Evolutionary conservation across 371 early-diverging fungal genomes (phyloP).

Genomic region (Basidiobolus heterosporus): DNA sequence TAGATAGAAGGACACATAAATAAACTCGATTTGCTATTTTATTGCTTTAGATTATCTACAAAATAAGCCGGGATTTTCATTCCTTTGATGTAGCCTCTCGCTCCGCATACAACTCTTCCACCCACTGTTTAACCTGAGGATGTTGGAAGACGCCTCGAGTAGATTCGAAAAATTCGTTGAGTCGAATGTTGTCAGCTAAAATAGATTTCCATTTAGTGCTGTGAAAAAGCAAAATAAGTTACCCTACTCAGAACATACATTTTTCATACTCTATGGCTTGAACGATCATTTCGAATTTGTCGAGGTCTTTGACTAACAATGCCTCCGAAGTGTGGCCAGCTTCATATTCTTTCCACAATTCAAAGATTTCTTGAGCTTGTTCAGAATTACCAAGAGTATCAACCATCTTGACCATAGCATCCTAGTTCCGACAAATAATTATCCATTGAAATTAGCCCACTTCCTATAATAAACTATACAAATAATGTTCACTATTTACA

Average conservation of each 20-base stretch:
- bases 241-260: conserved; percentile 18
- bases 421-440: conserved; percentile 9
- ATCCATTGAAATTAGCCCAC: not conserved
- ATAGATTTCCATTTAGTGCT: not conserved
- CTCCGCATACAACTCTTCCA: conserved; percentile 51
- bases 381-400: conserved; percentile 33
- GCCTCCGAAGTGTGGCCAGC: conserved; percentile 61
- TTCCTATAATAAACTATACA: no score
- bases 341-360: conserved; percentile 81
- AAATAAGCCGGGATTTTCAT: no score
- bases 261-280: conserved; percentile 84
- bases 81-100: conserved; percentile 14
- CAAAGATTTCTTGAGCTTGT: conserved; percentile 48
- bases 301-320: conserved; percentile 70
- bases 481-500: conserved; percentile 13
- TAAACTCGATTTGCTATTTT: no score
- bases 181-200: conserved; percentile 37
- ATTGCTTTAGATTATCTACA: no score
- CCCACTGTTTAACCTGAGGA: conserved; percentile 69
- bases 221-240: not conserved
- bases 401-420: conserved; percentile 51
- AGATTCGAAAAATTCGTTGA: conserved; percentile 67
- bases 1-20: no score
- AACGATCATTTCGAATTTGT: conserved; percentile 88
- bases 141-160: conserved; percentile 63